These are phyloP conservation scores for Teunomyces kruisii DNA, from an alignment of 805 yeast genomes.

Conservation along the genomic window DNA sequence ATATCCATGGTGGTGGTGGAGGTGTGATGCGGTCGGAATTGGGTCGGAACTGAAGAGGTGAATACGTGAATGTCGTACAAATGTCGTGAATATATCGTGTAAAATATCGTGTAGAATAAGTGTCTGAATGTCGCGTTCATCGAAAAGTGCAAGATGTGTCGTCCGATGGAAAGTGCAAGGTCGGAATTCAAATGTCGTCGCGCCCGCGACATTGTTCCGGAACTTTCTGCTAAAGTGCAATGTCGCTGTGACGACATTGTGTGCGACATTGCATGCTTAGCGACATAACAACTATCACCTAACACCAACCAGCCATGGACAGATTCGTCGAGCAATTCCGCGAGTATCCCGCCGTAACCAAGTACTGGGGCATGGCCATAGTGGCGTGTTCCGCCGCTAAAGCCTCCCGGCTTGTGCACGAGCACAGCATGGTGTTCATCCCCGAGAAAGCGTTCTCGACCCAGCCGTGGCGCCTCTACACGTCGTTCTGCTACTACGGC, in stretches of 20 bases:
- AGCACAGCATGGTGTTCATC: constrained; percentile 19
- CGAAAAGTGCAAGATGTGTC: no score
- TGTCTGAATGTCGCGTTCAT: no score
- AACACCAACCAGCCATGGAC: constrained; percentile 18
- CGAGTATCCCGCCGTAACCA: constrained; percentile 21
- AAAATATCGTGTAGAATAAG: no score
- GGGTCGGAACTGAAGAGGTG: no score
- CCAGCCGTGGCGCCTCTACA: constrained; percentile 40
- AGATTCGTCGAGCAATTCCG: constrained; percentile 12
- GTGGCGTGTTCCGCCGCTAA: constrained; percentile 19
- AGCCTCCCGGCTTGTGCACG: constrained; percentile 18
- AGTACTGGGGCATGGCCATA: constrained; percentile 28
- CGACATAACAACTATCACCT: neutral
- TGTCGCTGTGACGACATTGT: no score
- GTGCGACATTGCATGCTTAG: neutral
- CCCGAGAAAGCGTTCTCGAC: constrained; percentile 26
- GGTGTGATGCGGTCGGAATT: no score
- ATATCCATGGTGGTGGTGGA: neutral
- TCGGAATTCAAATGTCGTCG: no score
- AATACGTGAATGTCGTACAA: no score
- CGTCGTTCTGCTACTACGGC: constrained; percentile 35
- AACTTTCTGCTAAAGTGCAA: no score
- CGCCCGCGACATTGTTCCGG: no score
- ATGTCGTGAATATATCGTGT: no score
- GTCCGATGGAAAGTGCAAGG: no score